These are phyloP conservation scores for Pichia sp. DNA, from an alignment of 1,139 yeast species.

Conservation along the genomic window DNA sequence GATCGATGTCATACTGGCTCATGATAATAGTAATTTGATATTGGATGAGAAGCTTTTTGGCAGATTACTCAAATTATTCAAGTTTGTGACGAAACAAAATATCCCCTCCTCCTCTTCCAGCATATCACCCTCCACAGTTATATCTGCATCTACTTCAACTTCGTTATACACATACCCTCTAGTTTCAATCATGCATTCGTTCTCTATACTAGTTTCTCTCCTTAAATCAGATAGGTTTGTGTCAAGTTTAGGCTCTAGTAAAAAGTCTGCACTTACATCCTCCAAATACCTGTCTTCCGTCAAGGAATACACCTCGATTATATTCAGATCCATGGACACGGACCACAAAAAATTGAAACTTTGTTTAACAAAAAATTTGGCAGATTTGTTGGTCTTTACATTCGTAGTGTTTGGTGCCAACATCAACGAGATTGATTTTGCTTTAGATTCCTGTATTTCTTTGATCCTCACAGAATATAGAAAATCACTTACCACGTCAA, in stretches of 20 bases:
- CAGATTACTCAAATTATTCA: constrained; percentile 30
- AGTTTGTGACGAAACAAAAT: constrained; percentile 24
- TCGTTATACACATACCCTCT: constrained; percentile 29
- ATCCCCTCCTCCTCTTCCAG: constrained; percentile 7
- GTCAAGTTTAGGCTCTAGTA: constrained; percentile 23
- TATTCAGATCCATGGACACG: constrained; percentile 28
- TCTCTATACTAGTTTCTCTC: constrained; percentile 27
- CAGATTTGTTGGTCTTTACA: constrained; percentile 32
- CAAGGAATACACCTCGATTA: constrained; percentile 17
- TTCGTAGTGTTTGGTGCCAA: constrained; percentile 30
- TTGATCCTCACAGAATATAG: constrained; percentile 26
- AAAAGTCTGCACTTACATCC: constrained; percentile 19
- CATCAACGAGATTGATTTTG: constrained; percentile 23
- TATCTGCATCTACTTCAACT: constrained; percentile 9
- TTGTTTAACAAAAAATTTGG: constrained; percentile 28
- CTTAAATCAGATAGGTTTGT: constrained; percentile 32
- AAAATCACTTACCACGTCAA: constrained; percentile 15
- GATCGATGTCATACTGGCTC: constrained; percentile 28
- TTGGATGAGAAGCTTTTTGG: constrained; percentile 30
- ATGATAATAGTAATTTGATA: constrained; percentile 27
- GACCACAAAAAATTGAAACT: constrained; percentile 29
- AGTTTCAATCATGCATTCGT: constrained; percentile 28
- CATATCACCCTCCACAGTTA: background rate
- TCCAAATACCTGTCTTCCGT: constrained; percentile 25
- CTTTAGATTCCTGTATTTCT: constrained; percentile 25